A percentile compares a stretch with the other conserved stretches of the same genome.
Conservation (phyloP, 306 rosid species). For the Acacia confusa region DNA sequence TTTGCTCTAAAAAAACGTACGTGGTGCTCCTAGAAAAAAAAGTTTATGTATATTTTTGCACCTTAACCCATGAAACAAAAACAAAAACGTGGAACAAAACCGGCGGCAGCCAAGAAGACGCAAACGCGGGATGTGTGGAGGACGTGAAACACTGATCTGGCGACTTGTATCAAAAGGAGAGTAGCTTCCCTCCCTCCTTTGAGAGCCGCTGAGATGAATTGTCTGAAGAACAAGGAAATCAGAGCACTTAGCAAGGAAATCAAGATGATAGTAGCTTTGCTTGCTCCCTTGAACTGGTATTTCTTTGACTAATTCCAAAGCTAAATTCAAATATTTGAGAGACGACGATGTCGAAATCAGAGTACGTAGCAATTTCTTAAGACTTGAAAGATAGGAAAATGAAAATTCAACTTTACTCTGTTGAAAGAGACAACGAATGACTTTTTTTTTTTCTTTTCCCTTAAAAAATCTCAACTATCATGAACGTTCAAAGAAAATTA, state of each 20-base stretch:
- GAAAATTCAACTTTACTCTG: background rate
- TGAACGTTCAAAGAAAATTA: background rate
- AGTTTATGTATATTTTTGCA: too few relatives aligned
- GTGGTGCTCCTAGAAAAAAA: too few relatives aligned
- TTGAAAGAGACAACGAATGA: background rate
- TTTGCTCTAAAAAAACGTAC: too few relatives aligned
- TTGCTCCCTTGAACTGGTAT: background rate
- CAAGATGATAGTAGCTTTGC: too few relatives aligned
- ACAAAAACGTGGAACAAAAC: too few relatives aligned
- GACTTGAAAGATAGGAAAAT: background rate
- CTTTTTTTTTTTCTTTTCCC: background rate
- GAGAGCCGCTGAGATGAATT: conserved; percentile 57
- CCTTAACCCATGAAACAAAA: too few relatives aligned
- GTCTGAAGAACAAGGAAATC: conserved; percentile 46
- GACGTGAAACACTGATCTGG: conserved; percentile 76
- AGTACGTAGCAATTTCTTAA: background rate
- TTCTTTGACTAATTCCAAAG: background rate
- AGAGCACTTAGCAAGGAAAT: too few relatives aligned
- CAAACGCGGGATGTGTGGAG: conserved; percentile 57
- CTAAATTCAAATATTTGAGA: background rate
- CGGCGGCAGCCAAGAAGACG: too few relatives aligned
- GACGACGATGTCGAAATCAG: background rate
- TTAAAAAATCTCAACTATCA: background rate
- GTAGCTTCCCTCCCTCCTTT: conserved; percentile 74
- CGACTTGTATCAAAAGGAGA: conserved; percentile 44